Evolutionary conservation across 2,329 filamentous ascomycete species (phyloP).

Genomic region (Rhinocladiella similis): DNA sequence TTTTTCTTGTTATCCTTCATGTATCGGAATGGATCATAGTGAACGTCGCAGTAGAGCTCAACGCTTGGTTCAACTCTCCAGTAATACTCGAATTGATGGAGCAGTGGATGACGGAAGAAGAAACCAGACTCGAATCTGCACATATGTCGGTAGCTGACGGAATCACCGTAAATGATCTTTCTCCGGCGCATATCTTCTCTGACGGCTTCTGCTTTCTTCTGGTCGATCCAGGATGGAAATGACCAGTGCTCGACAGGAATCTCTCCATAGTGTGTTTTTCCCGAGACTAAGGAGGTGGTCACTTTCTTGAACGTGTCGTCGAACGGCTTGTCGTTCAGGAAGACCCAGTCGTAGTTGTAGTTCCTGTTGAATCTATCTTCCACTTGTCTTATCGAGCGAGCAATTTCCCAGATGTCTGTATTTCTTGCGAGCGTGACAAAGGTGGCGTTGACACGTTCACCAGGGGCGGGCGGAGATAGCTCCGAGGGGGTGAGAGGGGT

Average conservation of each 20-base stretch:
- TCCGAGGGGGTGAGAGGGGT: slow-evolving; percentile 8
- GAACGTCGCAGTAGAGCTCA: slow-evolving; percentile 92
- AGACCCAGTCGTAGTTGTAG: slow-evolving; percentile 99
- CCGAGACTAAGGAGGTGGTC: slow-evolving; percentile 85
- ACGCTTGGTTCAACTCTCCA: slow-evolving; percentile 98
- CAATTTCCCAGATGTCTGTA: slow-evolving; percentile 92
- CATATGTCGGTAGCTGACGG: slow-evolving; percentile 97
- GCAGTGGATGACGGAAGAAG: slow-evolving; percentile 93
- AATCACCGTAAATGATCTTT: slow-evolving; percentile 98
- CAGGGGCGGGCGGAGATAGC: slow-evolving; percentile 53
- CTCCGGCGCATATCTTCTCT: slow-evolving; percentile 90
- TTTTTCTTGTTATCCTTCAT: slow-evolving; percentile 98
- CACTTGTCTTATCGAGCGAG: slow-evolving; percentile 89
- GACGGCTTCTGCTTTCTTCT: slow-evolving; percentile 86
- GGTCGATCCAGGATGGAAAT: slow-evolving; percentile 92
- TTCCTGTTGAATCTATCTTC: slow-evolving; percentile 98
- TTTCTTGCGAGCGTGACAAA: slow-evolving; percentile 96
- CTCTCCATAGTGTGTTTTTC: slow-evolving; percentile 84
- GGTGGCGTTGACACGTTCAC: slow-evolving; percentile 88
- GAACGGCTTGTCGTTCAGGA: slow-evolving; percentile 94
- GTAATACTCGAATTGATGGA: slow-evolving; percentile 98
- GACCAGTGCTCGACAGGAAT: slow-evolving; percentile 96
- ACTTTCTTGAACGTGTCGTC: slow-evolving; percentile 91
- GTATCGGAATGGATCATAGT: slow-evolving; percentile 93
- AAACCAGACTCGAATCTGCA: slow-evolving; percentile 98